Conservation (phyloP, 805 yeast species). For the Lipomyces sp. region DNA sequence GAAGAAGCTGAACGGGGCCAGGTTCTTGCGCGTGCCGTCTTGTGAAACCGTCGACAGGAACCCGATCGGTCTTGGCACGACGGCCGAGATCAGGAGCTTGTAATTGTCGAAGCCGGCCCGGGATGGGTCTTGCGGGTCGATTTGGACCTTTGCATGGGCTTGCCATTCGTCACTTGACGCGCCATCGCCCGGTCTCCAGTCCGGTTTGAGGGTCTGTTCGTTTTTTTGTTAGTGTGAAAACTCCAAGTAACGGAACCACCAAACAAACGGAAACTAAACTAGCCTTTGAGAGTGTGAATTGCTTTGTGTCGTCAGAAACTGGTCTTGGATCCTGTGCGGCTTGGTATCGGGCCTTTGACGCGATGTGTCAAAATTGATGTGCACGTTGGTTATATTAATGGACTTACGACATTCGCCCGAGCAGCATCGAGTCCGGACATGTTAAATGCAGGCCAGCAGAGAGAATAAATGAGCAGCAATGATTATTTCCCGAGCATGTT, state of each 20-base stretch:
- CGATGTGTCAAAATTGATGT: too few species aligned
- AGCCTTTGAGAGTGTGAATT: neutral
- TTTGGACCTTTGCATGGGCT: slow-evolving; percentile 50
- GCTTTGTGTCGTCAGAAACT: neutral
- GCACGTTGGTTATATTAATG: too few species aligned
- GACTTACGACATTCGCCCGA: too few species aligned
- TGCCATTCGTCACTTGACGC: slow-evolving; percentile 54
- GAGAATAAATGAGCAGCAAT: too few species aligned
- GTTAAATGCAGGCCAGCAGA: too few species aligned
- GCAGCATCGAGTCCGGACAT: too few species aligned
- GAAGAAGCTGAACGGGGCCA: slow-evolving; percentile 68
- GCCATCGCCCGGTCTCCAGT: slow-evolving; percentile 57
- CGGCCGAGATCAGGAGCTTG: slow-evolving; percentile 55
- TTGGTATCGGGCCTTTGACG: neutral
- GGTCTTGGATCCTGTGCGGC: neutral
- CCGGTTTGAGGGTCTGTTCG: slow-evolving; percentile 40
- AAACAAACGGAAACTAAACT: too few species aligned
- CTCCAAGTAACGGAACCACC: too few species aligned
- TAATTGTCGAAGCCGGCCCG: slow-evolving; percentile 55
- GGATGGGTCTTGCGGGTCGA: slow-evolving; percentile 55
- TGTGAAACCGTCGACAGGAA: slow-evolving; percentile 55
- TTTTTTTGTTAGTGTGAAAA: too few species aligned
- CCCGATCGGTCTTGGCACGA: slow-evolving; percentile 67
- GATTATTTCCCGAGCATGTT: too few species aligned
- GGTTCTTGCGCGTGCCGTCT: slow-evolving; percentile 51